Base-by-base conservation (phyloP, 176 grass and related monocot genomes). In the Oryza glumipatula region DNA sequence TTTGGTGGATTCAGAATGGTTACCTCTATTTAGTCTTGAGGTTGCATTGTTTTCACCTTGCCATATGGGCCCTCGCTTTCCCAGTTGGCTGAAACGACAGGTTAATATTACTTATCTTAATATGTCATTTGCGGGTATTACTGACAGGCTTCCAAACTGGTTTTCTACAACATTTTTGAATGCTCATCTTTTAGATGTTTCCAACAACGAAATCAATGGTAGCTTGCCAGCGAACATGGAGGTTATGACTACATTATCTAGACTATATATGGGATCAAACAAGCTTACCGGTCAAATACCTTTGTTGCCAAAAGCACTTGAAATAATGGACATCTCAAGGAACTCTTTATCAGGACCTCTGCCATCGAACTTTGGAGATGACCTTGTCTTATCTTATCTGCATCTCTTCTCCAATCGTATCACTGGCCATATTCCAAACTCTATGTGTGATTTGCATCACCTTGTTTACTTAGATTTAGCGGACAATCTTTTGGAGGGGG, bases 321-420 rank as follows among this genome's bases (percentile, higher is more conserved):
- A 0, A 0, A 0, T 0, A 33, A 19, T 92, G 5, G 6, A 44
- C 11, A 12, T 82, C 33, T 88, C 76, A 5, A 74, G 12, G 0
- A 85, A 89, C 36, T 7, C 11, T 12, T 43, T 35, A 35, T 35
- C 33, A 35, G 33, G 33, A 35, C 33, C 33, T 35, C 33, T 35
- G 33, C 33, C 33, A 49, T 49, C 11, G 3, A 49, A 49, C 47
- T 49, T 49, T 49, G 12, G 47, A 49, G 12, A 12, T 12, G 3
- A 4, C 2, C 3, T 14, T 49, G 10, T 2, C 11, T 14, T 49
- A 49, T 14, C 4, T 14, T 3, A 14, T 14, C 6, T 86, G 0
- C 9, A n/a, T 68, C 21, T 88, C 5, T 81, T 22, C 1, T 70
- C 36, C 51, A 92, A 92, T 28, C 1, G 23, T 4, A 32, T 92